Base-by-base conservation (phyloP, 306 rosid species). In the Glycine tomentella region DNA sequence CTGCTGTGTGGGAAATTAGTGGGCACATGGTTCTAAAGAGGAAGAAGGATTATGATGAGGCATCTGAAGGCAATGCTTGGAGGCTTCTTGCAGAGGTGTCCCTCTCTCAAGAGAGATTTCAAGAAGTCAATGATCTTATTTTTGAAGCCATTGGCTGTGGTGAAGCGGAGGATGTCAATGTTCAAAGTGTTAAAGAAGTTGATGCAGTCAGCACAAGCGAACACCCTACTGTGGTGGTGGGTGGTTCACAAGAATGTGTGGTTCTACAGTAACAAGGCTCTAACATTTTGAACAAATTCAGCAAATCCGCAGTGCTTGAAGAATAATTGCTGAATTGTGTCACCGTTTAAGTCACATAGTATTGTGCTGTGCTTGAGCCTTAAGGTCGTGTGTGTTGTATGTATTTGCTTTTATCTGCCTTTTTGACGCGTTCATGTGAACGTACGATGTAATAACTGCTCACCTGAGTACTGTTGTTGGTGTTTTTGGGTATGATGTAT, bases 1-100 rank as follows among this genome's bases (percentile, higher is more conserved):
- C 98, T n/a, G 98, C 98, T 3, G 98, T 92, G 77, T 94, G 98
- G 98, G 98, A 94, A 79, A 92, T 92, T 17, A 94, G 98, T 31
- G 98, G 98, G 34, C 98, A 94, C 88, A 94, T 94, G 97, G 98
- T 94, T 75, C 72, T 94, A 63, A 94, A 94, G 91, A 90, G 98
- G 90, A 92, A 85, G 88, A 83, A 89, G 86, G 98, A 94, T 78
- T 94, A 80, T n/a, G 97, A 91, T 0, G 98, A 91, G 86, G 98
- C 98, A 0, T 92, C 97, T 17, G 97, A 94, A 85, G 93, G 86
- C 83, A 92, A 94, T 74, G 98, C 98, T 40, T 91, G 97, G 92
- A 90, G 87, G 86, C 98, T 94, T 67, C 98, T 94, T 45, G 98
- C 97, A 0, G 98, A 86, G 90, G 98, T 94, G 12, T 94, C 98